These are phyloP conservation scores for Solanum appendiculatum DNA, from an alignment of 257 asterid species.

Conservation along the genomic window DNA sequence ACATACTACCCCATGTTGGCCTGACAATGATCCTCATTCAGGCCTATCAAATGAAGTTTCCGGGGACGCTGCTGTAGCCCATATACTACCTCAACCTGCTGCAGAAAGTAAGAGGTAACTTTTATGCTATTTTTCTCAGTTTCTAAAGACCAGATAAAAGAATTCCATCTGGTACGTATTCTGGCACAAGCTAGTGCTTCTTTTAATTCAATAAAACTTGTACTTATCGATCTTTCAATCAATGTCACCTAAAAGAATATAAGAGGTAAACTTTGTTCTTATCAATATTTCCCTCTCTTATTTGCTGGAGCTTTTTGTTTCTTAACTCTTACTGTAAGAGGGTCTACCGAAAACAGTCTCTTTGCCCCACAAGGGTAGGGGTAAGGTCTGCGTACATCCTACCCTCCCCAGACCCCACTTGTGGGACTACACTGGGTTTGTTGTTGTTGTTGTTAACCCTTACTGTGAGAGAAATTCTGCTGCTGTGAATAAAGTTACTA, in stretches of 20 bases:
- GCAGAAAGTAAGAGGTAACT: constrained; percentile 74
- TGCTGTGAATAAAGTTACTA: background rate
- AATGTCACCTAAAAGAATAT: background rate
- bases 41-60: constrained; percentile 45
- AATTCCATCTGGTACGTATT: background rate
- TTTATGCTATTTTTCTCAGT: background rate
- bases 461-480: background rate
- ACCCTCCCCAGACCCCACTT: background rate
- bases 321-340: background rate
- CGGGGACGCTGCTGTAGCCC: constrained; percentile 36
- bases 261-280: background rate
- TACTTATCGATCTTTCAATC: background rate
- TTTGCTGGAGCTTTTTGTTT: background rate
- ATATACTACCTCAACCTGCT: constrained; percentile 68
- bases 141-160: background rate
- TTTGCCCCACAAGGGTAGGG: background rate
- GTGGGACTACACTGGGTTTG: background rate
- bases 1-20: background rate
- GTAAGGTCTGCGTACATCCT: background rate
- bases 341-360: background rate
- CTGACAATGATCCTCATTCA: constrained; percentile 12
- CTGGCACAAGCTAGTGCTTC: background rate
- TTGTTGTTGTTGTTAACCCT: background rate
- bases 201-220: background rate
- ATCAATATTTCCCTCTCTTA: background rate